Evolutionary conservation across 2,329 filamentous ascomycete genomes (phyloP), one percentile per base, ranked within the genome.

Genomic region (Fusarium multiceps): DNA sequence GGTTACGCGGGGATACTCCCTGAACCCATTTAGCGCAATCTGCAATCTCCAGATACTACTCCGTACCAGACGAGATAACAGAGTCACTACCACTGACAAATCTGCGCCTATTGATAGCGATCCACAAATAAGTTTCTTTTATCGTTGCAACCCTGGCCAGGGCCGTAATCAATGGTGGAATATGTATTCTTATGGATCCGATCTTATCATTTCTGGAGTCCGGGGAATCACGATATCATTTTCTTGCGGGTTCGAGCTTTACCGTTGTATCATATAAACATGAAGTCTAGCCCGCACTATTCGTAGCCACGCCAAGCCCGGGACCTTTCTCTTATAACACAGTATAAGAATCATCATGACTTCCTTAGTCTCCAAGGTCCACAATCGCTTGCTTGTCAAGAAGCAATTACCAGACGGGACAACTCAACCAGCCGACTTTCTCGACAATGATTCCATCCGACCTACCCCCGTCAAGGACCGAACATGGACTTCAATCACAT

Each of bases 371-470:
- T 46, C 41, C 12, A 62, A 41, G 27, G 41, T 13, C 7, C 56
- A 62, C n/a, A 20, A 41, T 8, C 56, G 32, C 3, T 41, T 62
- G 3, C 8, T 62, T 0, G 59, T 62, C 3, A 41, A 62, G 5
- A 62, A 62, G 4, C 40, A 62, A 5, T 34, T 27, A 3, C 11
- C 46, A 20, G 46, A 62, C 1, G 57, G 59, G 2, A 62, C 56
- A 1, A 55, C 32, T 2, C 16, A 45, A 7, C 46, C 56, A 14
- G 59, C 59, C 21, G 27, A 53, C 3, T 62, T 62, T 23, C 59
- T 62, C 6, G 59, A 62, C 56, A 62, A 62, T 61, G 59, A 62
- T 11, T 62, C 59, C 2, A 61, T 62, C 30, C 59, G 59, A 6
- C 59, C 59, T 1, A 62, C 59, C 0, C 59, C 59, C 0, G 59